Base-by-base conservation (phyloP, 345 rosid species). In the Gossypium turneri region DNA sequence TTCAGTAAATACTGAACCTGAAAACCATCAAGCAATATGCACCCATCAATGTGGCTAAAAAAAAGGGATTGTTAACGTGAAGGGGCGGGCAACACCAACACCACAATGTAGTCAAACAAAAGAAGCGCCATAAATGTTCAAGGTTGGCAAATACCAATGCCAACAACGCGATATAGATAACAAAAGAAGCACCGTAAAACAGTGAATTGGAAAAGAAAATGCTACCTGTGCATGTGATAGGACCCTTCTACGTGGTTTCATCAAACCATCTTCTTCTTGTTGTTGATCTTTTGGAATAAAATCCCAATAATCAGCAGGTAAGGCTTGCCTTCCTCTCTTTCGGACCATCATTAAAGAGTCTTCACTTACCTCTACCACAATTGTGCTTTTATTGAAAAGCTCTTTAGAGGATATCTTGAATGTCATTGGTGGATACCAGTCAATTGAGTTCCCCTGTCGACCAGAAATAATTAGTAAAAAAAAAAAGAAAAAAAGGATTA, bases 241-340 rank as follows among this genome's bases (percentile, higher is more conserved):
- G 72, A 89, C 77, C 73, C 91, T 81, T 79, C 77, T 83, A 73
- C 82, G 79, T 63, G 88, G 90, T 83, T 78, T 89, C 47, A 63
- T 38, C 20, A 44, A 73, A 72, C 75, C 82, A 34, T 34, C 41
- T 71, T 93, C 87, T 41, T 90, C 96, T 60, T 82, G 81, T 68
- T 85, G 82, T 4, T 84, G 78, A 73, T 88, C 97, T 48, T 75
- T 70, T 9, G 90, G 95, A 50, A 93, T 52, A 68, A 95, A 83
- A 60, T 81, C 87, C 99, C 99, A 95, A 66, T 85, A 95, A 73
- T 95, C 99, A 3, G 85, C 77, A 43, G 98, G 89, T 79, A 88
- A 73, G 20, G 71, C 65, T 72, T 16, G 72, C 34, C n/a, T 50
- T 63, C 81, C 85, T 10, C 75, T 77, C 81, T 64, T 84, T 58